Conservation (phyloP, 2,329 filamentous ascomycete genomes). For the Sphaerostilbella broomeana region DNA sequence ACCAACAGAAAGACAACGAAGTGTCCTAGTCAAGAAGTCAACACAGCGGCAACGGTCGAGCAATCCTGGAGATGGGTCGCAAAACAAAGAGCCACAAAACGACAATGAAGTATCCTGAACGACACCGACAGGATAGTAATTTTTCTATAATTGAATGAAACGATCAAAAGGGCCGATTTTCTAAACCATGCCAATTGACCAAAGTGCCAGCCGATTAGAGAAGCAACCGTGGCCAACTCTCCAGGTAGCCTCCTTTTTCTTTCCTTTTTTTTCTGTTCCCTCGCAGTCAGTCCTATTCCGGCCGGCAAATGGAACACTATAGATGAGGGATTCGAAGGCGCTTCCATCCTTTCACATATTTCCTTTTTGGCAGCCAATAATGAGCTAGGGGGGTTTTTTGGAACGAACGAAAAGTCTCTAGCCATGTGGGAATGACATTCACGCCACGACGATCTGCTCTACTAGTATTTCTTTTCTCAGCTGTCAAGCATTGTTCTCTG, state of each 20-base stretch:
- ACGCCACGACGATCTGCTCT: too few species aligned
- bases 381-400: not conserved
- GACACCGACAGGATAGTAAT: too few species aligned
- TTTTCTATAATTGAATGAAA: too few species aligned
- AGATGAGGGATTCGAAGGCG: slow-evolving; percentile 5
- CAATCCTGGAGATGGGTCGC: not conserved
- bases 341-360: not conserved
- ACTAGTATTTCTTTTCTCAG: too few species aligned
- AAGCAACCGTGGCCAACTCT: too few species aligned
- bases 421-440: too few species aligned
- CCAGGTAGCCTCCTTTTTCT: not conserved
- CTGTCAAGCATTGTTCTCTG: too few species aligned
- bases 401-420: too few species aligned
- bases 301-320: slow-evolving; percentile 3
- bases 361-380: not conserved
- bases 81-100: not conserved
- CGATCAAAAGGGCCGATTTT: too few species aligned
- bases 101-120: not conserved
- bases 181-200: too few species aligned
- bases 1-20: slow-evolving; percentile 16
- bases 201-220: too few species aligned
- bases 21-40: slow-evolving; percentile 32
- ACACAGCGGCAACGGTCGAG: not conserved
- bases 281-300: not conserved
- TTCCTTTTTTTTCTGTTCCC: not conserved